Evolutionary conservation across 208 protist species (phyloP).

Genomic region (Vickermania spadyakhi): DNA sequence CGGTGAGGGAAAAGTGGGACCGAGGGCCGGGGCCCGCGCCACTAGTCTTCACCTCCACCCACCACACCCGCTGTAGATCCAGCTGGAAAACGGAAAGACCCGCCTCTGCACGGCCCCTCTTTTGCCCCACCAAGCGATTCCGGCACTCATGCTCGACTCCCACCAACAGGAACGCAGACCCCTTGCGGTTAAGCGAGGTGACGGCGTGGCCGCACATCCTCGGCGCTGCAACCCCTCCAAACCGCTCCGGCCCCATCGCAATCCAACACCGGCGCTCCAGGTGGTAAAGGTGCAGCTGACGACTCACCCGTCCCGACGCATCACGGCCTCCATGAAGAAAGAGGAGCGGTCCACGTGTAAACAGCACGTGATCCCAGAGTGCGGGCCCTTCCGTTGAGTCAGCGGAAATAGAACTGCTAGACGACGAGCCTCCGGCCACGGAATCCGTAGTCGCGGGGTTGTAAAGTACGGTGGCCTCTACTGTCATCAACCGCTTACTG

Average conservation of each 20-base stretch:
- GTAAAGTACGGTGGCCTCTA: too few relatives aligned
- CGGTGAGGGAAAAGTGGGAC: neutral
- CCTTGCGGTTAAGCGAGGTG: conserved; percentile 1
- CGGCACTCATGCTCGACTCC: conserved; percentile 2
- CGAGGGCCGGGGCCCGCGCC: neutral
- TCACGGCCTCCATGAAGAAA: conserved; percentile 14
- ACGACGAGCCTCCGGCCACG: too few relatives aligned
- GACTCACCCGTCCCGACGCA: neutral
- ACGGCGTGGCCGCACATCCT: conserved; percentile 12
- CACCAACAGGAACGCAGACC: conserved; percentile 4
- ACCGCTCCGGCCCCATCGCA: neutral
- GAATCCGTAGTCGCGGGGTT: too few relatives aligned
- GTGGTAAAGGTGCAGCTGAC: conserved; percentile 12
- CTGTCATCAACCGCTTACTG: too few relatives aligned
- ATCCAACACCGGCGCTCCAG: conserved; percentile 2
- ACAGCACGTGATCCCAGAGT: conserved; percentile 9
- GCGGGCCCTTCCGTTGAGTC: too few relatives aligned
- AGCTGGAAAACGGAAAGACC: conserved; percentile 6
- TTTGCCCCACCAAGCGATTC: neutral
- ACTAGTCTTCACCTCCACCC: neutral
- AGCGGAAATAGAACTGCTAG: too few relatives aligned
- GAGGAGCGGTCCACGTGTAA: conserved; percentile 5
- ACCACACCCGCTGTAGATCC: conserved; percentile 3
- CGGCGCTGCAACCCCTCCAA: conserved; percentile 13
- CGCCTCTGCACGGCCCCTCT: neutral